Conservation (phyloP, 2,329 filamentous ascomycete genomes). For the Boeremia lycopersici region DNA sequence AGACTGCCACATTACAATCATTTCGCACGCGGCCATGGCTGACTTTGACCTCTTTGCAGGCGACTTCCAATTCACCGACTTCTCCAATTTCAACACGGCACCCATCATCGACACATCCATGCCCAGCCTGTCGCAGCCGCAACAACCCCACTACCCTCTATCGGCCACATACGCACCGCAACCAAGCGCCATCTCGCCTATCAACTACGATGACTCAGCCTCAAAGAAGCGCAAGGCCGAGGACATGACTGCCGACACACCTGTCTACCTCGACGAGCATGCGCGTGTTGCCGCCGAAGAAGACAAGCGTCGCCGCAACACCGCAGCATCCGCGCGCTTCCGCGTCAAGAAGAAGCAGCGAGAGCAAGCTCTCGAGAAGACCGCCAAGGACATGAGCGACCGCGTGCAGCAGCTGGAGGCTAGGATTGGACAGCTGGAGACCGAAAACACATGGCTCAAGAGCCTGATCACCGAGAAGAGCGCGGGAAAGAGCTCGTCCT, state of each 20-base stretch:
- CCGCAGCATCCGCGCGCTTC: conserved; percentile 59
- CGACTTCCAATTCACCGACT: conserved; percentile 56
- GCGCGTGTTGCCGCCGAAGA: conserved; percentile 57
- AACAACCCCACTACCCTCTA: conserved; percentile 33
- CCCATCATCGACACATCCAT: conserved; percentile 42
- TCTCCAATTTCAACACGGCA: conserved; percentile 47
- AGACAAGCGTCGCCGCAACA: conserved; percentile 61
- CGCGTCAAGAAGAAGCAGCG: conserved; percentile 63
- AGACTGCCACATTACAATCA: conserved; percentile 7
- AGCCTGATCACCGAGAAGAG: conserved; percentile 58
- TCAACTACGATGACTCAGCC: conserved; percentile 32
- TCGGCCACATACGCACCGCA: conserved; percentile 38
- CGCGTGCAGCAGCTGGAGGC: conserved; percentile 58
- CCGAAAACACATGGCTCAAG: conserved; percentile 61
- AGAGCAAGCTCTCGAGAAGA: conserved; percentile 58
- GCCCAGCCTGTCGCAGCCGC: conserved; percentile 33
- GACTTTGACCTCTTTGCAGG: conserved; percentile 46
- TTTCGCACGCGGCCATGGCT: conserved; percentile 35
- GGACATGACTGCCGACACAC: conserved; percentile 35
- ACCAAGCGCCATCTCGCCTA: conserved; percentile 37
- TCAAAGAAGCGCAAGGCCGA: conserved; percentile 57
- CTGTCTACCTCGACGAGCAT: conserved; percentile 51
- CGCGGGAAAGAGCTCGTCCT: conserved; percentile 40
- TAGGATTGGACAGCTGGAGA: conserved; percentile 60
- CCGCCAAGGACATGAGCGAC: conserved; percentile 58